Evolutionary conservation across 768 basidiomycete species (phyloP).

Genomic region (Gymnopilus dilepis): DNA sequence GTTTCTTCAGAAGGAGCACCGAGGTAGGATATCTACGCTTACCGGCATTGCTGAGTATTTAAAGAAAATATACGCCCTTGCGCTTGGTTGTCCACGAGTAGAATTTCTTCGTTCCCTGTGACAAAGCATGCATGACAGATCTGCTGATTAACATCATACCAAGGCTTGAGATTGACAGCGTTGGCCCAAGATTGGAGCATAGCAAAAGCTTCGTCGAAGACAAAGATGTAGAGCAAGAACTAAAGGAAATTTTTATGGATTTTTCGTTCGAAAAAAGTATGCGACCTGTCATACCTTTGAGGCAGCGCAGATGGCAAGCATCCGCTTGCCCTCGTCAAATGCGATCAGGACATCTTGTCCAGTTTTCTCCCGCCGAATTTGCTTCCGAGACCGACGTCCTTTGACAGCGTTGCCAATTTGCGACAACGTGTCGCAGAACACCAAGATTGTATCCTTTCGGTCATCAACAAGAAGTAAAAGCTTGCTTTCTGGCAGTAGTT

Average conservation of each 20-base stretch:
- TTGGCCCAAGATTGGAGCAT: conserved; percentile 48
- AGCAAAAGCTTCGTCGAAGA: conserved; percentile 49
- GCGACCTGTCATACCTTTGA: conserved; percentile 38
- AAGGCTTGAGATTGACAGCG: conserved; percentile 43
- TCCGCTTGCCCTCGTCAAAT: conserved; percentile 56
- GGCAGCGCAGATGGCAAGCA: conserved; percentile 49
- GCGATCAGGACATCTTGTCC: conserved; percentile 50
- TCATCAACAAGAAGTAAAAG: conserved; percentile 49
- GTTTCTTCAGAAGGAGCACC: background rate
- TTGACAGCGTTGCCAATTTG: conserved; percentile 38
- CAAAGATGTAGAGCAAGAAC: conserved; percentile 49
- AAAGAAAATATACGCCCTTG: conserved; percentile 59
- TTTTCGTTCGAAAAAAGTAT: too few species aligned
- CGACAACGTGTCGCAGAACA: conserved; percentile 44
- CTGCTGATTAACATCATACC: conserved; percentile 39
- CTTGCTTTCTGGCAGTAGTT: conserved; percentile 46
- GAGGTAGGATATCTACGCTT: background rate
- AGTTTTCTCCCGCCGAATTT: conserved; percentile 49
- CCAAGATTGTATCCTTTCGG: conserved; percentile 32
- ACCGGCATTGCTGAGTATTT: conserved; percentile 60
- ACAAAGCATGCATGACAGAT: conserved; percentile 46
- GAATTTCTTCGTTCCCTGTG: conserved; percentile 55
- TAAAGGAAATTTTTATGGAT: conserved; percentile 19
- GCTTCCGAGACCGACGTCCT: conserved; percentile 29
- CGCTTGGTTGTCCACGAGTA: conserved; percentile 49